phyloP scores from a whole-genome alignment of 495 filamentous ascomycete genomes.

The Xylaria flabelliformis region DNA sequence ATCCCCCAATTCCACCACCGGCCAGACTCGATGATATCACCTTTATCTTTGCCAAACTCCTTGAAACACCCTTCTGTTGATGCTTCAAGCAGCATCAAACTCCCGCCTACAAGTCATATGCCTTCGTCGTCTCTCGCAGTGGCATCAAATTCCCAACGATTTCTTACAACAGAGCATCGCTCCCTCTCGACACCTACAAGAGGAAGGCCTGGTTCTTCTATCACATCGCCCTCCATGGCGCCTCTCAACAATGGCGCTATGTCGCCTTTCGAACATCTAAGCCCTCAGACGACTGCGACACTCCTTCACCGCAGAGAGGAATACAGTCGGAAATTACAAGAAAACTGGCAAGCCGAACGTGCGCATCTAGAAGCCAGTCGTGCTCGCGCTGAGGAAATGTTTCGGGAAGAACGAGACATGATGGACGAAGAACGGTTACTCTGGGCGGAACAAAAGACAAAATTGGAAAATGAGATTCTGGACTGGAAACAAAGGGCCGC shows the following conservation, averaged over 20 bases:
- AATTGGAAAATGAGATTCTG: constrained; percentile 38
- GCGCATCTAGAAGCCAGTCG: constrained; percentile 53
- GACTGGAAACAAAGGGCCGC: constrained; percentile 38
- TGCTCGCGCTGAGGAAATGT: constrained; percentile 52
- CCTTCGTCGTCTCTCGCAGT: constrained; percentile 32
- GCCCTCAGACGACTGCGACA: constrained; percentile 33
- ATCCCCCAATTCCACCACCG: constrained; percentile 38
- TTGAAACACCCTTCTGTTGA: constrained; percentile 44
- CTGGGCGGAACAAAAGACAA: constrained; percentile 47
- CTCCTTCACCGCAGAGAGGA: constrained; percentile 49
- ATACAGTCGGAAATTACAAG: constrained; percentile 48
- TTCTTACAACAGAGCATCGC: constrained; percentile 37
- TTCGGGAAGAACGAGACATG: constrained; percentile 51
- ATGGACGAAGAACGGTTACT: constrained; percentile 52
- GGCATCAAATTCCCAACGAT: constrained; percentile 32
- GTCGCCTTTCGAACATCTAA: constrained; percentile 31
- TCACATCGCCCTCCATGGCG: constrained; percentile 36
- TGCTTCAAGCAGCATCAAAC: constrained; percentile 25
- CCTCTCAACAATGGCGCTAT: constrained; percentile 29
- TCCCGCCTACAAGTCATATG: constrained; percentile 39
- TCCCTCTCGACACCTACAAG: constrained; percentile 32
- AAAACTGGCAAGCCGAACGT: constrained; percentile 55
- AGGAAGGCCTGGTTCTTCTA: constrained; percentile 14
- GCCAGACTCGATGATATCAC: constrained; percentile 49
- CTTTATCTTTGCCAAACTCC: constrained; percentile 46